These are phyloP conservation scores for Phymatotrichopsis omnivora DNA, from an alignment of 2,329 filamentous ascomycete genomes.

Conservation along the genomic window DNA sequence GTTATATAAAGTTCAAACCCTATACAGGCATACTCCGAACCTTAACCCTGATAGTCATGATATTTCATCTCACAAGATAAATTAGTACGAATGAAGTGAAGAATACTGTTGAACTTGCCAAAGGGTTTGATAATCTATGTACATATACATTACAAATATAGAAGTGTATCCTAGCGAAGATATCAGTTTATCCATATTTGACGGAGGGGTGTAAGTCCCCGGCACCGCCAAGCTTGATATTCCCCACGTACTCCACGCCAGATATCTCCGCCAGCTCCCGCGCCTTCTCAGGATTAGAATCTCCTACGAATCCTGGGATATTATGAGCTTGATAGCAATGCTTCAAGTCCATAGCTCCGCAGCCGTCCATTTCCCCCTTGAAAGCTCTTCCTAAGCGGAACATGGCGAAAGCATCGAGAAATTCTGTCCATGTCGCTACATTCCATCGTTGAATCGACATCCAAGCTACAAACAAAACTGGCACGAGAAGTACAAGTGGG, in stretches of 20 bases:
- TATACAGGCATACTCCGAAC: too few relatives aligned
- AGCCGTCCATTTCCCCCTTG: constrained; percentile 15
- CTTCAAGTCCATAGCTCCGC: constrained; percentile 8
- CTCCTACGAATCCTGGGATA: constrained; percentile 19
- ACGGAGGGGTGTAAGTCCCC: background rate
- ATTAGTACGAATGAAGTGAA: too few relatives aligned
- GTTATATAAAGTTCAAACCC: too few relatives aligned
- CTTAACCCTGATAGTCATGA: too few relatives aligned
- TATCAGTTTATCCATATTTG: constrained; percentile 13
- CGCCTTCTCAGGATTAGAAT: constrained; percentile 2
- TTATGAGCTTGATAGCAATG: constrained; percentile 17
- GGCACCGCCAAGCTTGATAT: constrained; percentile 12
- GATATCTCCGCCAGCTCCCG: constrained; percentile 2
- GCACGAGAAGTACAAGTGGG: constrained; percentile 12
- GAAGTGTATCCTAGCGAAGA: too few relatives aligned
- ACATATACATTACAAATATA: too few relatives aligned
- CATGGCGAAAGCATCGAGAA: constrained; percentile 22
- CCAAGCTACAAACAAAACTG: constrained; percentile 14
- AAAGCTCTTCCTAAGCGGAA: constrained; percentile 17
- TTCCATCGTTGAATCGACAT: constrained; percentile 11
- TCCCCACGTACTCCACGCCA: constrained; percentile 13
- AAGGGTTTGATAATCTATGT: too few relatives aligned
- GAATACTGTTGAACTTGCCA: too few relatives aligned
- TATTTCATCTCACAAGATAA: too few relatives aligned
- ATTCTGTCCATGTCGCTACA: constrained; percentile 22